These are phyloP conservation scores for Sporisorium sorghi DNA, from an alignment of 1,284 basidiomycete species.

Conservation along the genomic window DNA sequence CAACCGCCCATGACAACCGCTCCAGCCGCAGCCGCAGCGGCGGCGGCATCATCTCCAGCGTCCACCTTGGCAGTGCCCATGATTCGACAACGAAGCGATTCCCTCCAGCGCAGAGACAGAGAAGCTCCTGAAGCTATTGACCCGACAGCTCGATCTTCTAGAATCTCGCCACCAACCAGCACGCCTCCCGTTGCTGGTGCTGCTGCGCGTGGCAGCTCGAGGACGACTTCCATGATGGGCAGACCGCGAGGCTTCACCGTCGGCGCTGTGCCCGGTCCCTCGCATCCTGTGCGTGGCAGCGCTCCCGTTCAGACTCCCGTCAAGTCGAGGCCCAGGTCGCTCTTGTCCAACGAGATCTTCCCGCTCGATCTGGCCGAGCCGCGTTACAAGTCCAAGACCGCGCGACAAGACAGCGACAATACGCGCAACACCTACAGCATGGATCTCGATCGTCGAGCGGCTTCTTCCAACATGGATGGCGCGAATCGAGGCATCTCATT, in stretches of 20 bases:
- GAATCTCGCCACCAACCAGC: slow-evolving; percentile 1
- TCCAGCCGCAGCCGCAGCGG: not conserved
- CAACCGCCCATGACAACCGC: not conserved
- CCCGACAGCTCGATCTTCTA: slow-evolving; percentile 7
- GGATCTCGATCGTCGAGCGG: slow-evolving; percentile 29
- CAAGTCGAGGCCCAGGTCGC: slow-evolving; percentile 51
- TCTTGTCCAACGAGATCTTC: slow-evolving; percentile 56
- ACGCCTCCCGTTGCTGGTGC: slow-evolving; percentile 2
- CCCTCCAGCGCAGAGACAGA: slow-evolving; percentile 26
- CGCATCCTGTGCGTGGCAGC: slow-evolving; percentile 11
- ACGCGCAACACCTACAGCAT: slow-evolving; percentile 37
- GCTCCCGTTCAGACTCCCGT: slow-evolving; percentile 8
- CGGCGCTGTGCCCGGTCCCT: slow-evolving; percentile 52
- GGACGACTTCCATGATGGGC: slow-evolving; percentile 20
- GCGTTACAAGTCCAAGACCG: slow-evolving; percentile 18
- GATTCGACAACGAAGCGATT: slow-evolving; percentile 40
- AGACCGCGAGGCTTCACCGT: slow-evolving; percentile 59
- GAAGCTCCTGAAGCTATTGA: slow-evolving; percentile 7
- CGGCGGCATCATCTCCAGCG: slow-evolving; percentile 11
- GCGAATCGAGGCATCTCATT: slow-evolving; percentile 17
- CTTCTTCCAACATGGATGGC: slow-evolving; percentile 7
- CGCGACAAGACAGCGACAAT: slow-evolving; percentile 12
- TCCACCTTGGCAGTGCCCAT: slow-evolving; percentile 22
- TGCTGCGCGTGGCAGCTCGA: slow-evolving; percentile 2
- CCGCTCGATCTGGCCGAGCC: slow-evolving; percentile 52